A percentile compares a stretch with the other conserved stretches of the same genome.
Conservation (phyloP, 1,139 yeast species). For the Petasospora fabianii region DNA sequence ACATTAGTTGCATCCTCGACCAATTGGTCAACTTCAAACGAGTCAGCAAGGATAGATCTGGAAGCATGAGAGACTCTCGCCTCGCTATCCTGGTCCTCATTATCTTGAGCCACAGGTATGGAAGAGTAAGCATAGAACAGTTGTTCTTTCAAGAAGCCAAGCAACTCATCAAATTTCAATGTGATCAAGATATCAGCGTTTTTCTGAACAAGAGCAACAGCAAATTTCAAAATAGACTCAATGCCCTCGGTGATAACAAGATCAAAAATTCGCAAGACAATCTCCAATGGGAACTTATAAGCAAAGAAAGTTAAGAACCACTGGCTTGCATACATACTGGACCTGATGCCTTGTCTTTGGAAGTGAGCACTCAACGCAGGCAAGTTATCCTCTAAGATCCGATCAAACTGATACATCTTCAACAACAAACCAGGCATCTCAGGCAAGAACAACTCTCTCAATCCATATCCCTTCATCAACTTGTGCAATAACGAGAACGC, state of each 20-base stretch:
- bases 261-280: conserved; percentile 81
- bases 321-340: conserved; percentile 93
- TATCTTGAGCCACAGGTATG: conserved; percentile 13
- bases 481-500: conserved; percentile 78
- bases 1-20: conserved; percentile 78
- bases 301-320: conserved; percentile 96
- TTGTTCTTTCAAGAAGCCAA: conserved; percentile 73
- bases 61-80: not conserved
- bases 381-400: conserved; percentile 64
- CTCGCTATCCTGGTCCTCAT: conserved; percentile 3
- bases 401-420: conserved; percentile 82
- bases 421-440: conserved; percentile 93
- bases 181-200: conserved; percentile 57
- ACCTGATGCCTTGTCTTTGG: conserved; percentile 76
- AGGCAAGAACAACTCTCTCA: conserved; percentile 73
- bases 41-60: conserved; percentile 28
- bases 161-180: conserved; percentile 68
- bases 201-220: conserved; percentile 68
- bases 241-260: conserved; percentile 84
- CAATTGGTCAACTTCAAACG: conserved; percentile 67
- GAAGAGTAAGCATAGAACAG: conserved; percentile 65
- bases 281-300: conserved; percentile 82
- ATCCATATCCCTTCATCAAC: conserved; percentile 78
- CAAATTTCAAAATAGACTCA: conserved; percentile 78
- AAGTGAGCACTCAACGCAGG: conserved; percentile 75